Evolutionary conservation across 148 eudicot genomes (phyloP), one percentile per base, ranked within the genome.

Genomic region (Euryodendron excelsum): DNA sequence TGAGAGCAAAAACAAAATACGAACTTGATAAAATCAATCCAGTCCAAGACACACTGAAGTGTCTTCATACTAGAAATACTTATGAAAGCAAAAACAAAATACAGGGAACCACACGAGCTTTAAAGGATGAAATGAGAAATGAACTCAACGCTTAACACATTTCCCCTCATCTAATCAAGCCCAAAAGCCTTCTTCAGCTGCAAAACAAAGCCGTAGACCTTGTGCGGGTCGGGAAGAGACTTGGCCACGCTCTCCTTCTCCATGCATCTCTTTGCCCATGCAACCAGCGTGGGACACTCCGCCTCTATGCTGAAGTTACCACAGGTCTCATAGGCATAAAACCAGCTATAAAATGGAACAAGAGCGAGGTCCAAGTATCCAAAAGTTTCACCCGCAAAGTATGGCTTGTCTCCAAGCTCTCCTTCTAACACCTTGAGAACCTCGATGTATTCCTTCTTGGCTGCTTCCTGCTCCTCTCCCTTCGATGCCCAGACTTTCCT

Each of bases 251-350:
- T 83, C 23, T 84, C 77, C 15, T 63, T 88, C 28, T 79, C 37
- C 81, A 88, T 37, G 75, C 90, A 88, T 44, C 81, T 83, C 76
- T 83, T 81, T 10, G 82, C 84, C 88, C 86, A 87, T 12, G 63
- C 84, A 8, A 81, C 44, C 12, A 88, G 74, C 45, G 4, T 33
- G 75, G 30, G 75, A 18, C 75, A 72, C 61, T 72, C 74, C 28
- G 59, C 74, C 58, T 48, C n/a, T n/a, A n/a, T n/a, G n/a, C n/a
- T n/a, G n/a, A n/a, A n/a, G n/a, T n/a, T n/a, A n/a, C n/a, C n/a
- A 0, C 36, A 71, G 7, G 37, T 48, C 25, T 71, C 74, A 23
- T 50, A 71, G 37, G 74, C 25, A 18, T 71, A 71, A 48, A 71
- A 71, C 74, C 41, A 71, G 74, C 74, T 27, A 39, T 50, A 30